Conservation (phyloP, 805 yeast genomes). For the Kodamaea laetipori region DNA sequence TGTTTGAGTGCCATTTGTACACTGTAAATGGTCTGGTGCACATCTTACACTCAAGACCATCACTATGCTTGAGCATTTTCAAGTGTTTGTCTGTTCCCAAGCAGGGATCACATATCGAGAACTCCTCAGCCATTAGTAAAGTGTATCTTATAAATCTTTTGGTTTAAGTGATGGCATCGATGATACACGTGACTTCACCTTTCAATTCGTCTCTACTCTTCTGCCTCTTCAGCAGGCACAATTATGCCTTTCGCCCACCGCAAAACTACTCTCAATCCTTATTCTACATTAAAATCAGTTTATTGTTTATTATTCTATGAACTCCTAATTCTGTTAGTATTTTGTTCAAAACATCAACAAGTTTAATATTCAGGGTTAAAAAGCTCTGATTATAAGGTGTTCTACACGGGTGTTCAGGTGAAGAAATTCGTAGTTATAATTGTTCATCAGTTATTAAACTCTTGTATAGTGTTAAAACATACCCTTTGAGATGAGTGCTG, state of each 20-base stretch:
- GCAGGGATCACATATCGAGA: constrained; percentile 73
- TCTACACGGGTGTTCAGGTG: constrained; percentile 66
- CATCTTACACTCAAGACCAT: constrained; percentile 80
- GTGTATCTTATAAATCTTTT: not conserved
- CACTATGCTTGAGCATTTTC: constrained; percentile 67
- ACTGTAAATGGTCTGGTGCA: constrained; percentile 86
- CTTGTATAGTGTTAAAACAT: constrained; percentile 7
- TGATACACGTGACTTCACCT: not conserved
- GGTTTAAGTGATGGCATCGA: constrained; percentile 9
- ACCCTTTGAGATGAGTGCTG: constrained; percentile 9
- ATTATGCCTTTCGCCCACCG: no score
- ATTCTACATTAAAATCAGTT: no score
- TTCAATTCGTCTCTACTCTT: no score
- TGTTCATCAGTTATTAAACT: constrained; percentile 32
- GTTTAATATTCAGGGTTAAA: constrained; percentile 57
- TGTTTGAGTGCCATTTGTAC: constrained; percentile 67
- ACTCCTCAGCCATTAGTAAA: constrained; percentile 19
- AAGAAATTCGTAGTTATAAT: constrained; percentile 60
- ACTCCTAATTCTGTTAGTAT: constrained; percentile 7
- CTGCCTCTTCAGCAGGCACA: no score
- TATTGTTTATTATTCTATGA: constrained; percentile 8
- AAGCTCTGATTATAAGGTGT: constrained; percentile 62
- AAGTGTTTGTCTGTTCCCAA: constrained; percentile 66
- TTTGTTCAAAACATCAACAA: constrained; percentile 1
- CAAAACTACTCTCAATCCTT: constrained; percentile 1